These are phyloP conservation scores for Adansonia madagascariensis DNA, from an alignment of 441 rosid genomes.

Conservation along the genomic window DNA sequence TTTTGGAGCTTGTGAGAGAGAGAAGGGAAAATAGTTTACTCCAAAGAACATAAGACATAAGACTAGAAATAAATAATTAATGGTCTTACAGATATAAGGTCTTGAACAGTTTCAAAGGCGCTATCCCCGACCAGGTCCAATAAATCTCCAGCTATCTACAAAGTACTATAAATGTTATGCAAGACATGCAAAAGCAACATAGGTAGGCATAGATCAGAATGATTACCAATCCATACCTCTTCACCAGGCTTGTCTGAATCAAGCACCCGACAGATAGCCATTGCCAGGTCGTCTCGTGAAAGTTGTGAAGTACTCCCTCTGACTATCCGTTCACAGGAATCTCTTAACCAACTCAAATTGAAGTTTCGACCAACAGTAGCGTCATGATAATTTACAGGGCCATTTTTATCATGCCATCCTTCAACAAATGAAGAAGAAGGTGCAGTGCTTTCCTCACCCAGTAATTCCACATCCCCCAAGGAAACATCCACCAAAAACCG, in stretches of 20 bases:
- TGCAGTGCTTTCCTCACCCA: slow-evolving; percentile 44
- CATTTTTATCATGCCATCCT: slow-evolving; percentile 51
- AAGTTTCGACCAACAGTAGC: slow-evolving; percentile 47
- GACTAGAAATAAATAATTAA: slow-evolving; percentile 18
- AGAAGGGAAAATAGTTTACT: neutral
- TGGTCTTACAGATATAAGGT: slow-evolving; percentile 63
- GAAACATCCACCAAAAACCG: slow-evolving; percentile 75
- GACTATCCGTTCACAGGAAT: slow-evolving; percentile 69
- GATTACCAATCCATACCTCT: slow-evolving; percentile 62
- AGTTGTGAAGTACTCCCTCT: slow-evolving; percentile 71
- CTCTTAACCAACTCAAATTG: slow-evolving; percentile 85
- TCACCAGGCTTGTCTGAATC: slow-evolving; percentile 91
- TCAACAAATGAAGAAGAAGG: slow-evolving; percentile 46
- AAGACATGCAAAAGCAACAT: slow-evolving; percentile 20
- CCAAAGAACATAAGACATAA: slow-evolving; percentile 10
- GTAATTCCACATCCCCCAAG: slow-evolving; percentile 53
- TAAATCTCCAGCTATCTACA: slow-evolving; percentile 86
- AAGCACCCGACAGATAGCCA: slow-evolving; percentile 88
- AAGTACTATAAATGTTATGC: slow-evolving; percentile 24
- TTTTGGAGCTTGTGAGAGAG: slow-evolving; percentile 1
- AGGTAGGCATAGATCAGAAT: slow-evolving; percentile 22
- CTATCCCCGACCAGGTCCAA: slow-evolving; percentile 94
- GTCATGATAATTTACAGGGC: slow-evolving; percentile 36
- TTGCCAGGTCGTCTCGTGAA: slow-evolving; percentile 86
- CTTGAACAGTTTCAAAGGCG: slow-evolving; percentile 91